Base-by-base conservation (phyloP, 345 rosid species). In the Aquilaria yunnanensis region DNA sequence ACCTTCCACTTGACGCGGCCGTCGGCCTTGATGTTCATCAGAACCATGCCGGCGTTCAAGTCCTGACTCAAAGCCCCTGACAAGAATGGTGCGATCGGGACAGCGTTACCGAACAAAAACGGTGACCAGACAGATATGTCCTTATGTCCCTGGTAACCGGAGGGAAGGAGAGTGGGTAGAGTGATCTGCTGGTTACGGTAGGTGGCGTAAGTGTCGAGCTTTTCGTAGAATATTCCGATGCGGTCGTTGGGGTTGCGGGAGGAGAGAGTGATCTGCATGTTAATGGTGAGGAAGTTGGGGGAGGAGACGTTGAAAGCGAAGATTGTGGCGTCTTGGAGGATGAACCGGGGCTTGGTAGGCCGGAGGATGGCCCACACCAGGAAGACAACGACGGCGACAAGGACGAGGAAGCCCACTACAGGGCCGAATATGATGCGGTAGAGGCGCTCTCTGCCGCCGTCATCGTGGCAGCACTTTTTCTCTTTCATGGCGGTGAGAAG, bases 151-250 rank as follows among this genome's bases (percentile, higher is more conserved):
- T 77, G 85, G 83, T 92, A 89, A 9, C 82, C 78, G 9, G 52
- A 47, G 0, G 95, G 98, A 32, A 89, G 74, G 58, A 66, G 52
- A 0, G 81, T 79, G 7, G 85, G 70, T 11, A 71, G 59, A 1
- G 96, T 85, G 34, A 92, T 79, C 79, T 80, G 87, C 63, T 92
- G 96, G 79, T 75, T 75, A 2, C 95, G 86, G 63, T 92, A 92
- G 0, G 95, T 70, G 1, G 84, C 92, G 57, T 74, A 77, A 32
- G 74, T 59, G 51, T 79, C 82, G 45, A 87, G 76, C 50, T 60
- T 73, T 14, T 75, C 77, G 66, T 83, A 87, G 81, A 68, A 85
- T 16, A 89, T 67, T 30, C 95, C 92, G 66, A 85, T 73, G 60
- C 71, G 70, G 57, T 67, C 72, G 41, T 87, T 92, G 23, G 95